Base-by-base conservation (phyloP, 2,329 filamentous ascomycete genomes). In the Trichophyton simii region DNA sequence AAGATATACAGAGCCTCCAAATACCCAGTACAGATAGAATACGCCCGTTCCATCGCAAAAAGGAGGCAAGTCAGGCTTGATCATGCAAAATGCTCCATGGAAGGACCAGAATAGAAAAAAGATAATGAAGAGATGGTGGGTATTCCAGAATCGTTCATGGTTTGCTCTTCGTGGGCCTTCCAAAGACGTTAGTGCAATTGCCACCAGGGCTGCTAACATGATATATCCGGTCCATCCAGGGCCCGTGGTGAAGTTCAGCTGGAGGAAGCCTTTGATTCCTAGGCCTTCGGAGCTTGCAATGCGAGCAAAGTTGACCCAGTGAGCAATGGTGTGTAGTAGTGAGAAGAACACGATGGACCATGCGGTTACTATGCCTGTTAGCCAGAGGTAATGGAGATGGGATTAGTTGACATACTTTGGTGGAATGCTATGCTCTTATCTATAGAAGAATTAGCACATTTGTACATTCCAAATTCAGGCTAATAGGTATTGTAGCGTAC, bases 101-200 rank as follows among this genome's bases (percentile, higher is more conserved):
- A 92, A 82, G n/a, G 88, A 86, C 88, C 89, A 94, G 80, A 94
- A 91, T 67, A 92, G 79, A 78, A 94, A 94, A 81, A 94, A 94
- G 65, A 92, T 70, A 74, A 92, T 83, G 72, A 94, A 94, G 72
- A 94, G 82, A 77, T 94, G 89, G 75, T 95, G 89, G 1, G 87
- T 89, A 73, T 91, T 91, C 89, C 89, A 95, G 79, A 94, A 95
- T 28, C 88, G 87, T 73, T 92, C 89, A 72, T 89, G 92, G 77
- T 94, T 91, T 64, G 87, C 86, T 60, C 88, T 84, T 58, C 88
- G 82, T 8, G 85, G 83, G 77, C 88, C 89, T 76, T 92, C 88
- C 13, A 88, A 78, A 7, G 88, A 89, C 0, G 89, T 94, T 28
- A 85, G 69, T 2, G 87, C 86, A 81, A 95, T 94, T 59, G 84